phyloP scores from a whole-genome alignment of 1,284 basidiomycete species.

The Singerocomus inundabilis region DNA sequence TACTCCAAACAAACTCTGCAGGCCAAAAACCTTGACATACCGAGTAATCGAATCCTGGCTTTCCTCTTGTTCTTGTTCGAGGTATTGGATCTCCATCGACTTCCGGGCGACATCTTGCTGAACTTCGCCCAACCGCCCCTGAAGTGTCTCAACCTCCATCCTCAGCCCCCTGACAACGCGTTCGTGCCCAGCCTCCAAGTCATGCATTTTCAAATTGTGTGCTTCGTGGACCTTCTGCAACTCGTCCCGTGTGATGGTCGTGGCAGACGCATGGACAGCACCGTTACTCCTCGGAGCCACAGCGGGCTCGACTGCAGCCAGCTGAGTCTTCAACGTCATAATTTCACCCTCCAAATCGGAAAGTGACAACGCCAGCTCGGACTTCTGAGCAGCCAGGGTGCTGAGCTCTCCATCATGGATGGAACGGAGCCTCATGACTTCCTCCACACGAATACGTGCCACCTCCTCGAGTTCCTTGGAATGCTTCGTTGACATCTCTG shows the following conservation, averaged over 20 bases:
- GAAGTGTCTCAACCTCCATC: conserved; percentile 61
- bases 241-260: conserved; percentile 68
- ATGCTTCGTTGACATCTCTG: conserved; percentile 68
- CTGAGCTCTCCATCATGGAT: conserved; percentile 59
- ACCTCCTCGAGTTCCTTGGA: conserved; percentile 67
- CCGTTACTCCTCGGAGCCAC: conserved; percentile 57
- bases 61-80: conserved; percentile 76
- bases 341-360: conserved; percentile 76
- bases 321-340: conserved; percentile 56
- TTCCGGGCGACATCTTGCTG: conserved; percentile 63
- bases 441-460: conserved; percentile 65
- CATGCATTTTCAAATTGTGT: conserved; percentile 77
- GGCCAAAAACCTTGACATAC: conserved; percentile 66
- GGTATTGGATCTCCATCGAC: conserved; percentile 74
- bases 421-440: conserved; percentile 58
- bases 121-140: conserved; percentile 53
- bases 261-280: conserved; percentile 40
- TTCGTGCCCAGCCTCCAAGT: conserved; percentile 71
- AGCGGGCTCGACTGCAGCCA: conserved; percentile 46
- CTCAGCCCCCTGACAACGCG: conserved; percentile 55
- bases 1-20: conserved; percentile 56
- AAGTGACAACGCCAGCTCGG: conserved; percentile 56
- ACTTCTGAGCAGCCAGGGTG: conserved; percentile 53
- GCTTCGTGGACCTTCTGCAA: conserved; percentile 74
- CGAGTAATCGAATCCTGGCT: conserved; percentile 68